These are phyloP conservation scores for Cladosporium austrohemisphaericum DNA, from an alignment of 2,329 filamentous ascomycete species.

Conservation along the genomic window DNA sequence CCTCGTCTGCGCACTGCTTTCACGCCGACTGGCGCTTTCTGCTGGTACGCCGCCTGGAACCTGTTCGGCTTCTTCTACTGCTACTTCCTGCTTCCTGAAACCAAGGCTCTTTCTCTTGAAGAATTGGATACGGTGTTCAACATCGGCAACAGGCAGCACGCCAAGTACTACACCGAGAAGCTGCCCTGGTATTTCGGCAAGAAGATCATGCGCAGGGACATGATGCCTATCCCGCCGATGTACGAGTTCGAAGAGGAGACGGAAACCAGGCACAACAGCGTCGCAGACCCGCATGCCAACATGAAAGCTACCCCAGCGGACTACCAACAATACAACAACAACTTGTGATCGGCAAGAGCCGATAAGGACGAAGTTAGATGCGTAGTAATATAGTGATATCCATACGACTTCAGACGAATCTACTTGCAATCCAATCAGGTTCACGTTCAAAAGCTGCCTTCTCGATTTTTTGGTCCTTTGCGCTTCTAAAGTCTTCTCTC, in stretches of 20 bases:
- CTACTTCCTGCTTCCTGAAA: constrained; percentile 37
- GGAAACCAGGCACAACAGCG: constrained; percentile 10
- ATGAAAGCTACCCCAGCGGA: neutral
- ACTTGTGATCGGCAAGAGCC: too few species aligned
- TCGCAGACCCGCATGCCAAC: neutral
- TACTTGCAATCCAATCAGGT: too few species aligned
- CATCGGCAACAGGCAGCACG: constrained; percentile 24
- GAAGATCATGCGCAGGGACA: constrained; percentile 21
- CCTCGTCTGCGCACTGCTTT: constrained; percentile 48
- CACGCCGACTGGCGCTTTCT: constrained; percentile 50
- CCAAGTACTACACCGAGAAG: constrained; percentile 26
- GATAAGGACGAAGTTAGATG: too few species aligned
- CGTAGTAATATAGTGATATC: too few species aligned
- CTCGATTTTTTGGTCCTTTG: too few species aligned
- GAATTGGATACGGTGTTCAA: constrained; percentile 58
- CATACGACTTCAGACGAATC: too few species aligned
- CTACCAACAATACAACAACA: neutral
- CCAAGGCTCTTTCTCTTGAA: constrained; percentile 50
- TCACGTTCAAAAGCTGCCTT: too few species aligned
- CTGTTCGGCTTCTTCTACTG: constrained; percentile 24
- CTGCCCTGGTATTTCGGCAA: constrained; percentile 26
- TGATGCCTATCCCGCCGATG: constrained; percentile 21
- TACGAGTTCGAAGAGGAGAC: constrained; percentile 20
- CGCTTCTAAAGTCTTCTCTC: too few species aligned
- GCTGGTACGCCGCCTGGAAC: constrained; percentile 53